phyloP scores from a whole-genome alignment of 805 yeast species.

The Myxozyma neglecta region DNA sequence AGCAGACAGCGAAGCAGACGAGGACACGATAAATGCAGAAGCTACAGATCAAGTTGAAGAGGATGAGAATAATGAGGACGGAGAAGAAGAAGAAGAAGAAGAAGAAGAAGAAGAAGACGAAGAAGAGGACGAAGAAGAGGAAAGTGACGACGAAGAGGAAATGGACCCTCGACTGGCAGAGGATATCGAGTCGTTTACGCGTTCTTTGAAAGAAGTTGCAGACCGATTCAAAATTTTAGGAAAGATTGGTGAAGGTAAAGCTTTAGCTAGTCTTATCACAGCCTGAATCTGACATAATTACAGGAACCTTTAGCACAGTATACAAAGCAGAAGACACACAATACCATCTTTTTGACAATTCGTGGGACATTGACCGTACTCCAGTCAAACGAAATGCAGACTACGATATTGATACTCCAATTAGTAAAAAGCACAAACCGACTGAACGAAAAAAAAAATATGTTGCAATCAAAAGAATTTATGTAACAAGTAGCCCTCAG shows the following conservation, averaged over 20 bases:
- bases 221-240: slow-evolving; percentile 53
- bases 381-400: slow-evolving; percentile 38
- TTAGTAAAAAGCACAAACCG: slow-evolving; percentile 14
- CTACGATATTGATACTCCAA: not conserved
- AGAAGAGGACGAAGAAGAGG: slow-evolving; percentile 9
- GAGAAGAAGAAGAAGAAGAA: slow-evolving; percentile 15
- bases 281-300: not conserved
- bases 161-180: slow-evolving; percentile 52
- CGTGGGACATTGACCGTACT: slow-evolving; percentile 37
- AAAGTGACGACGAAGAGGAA: slow-evolving; percentile 23
- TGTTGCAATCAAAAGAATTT: slow-evolving; percentile 90
- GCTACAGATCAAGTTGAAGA: slow-evolving; percentile 9
- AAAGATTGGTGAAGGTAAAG: slow-evolving; percentile 55
- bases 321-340: slow-evolving; percentile 57
- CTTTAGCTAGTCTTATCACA: not conserved
- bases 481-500: slow-evolving; percentile 92
- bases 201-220: slow-evolving; percentile 55
- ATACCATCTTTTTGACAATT: slow-evolving; percentile 41
- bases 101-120: slow-evolving; percentile 15
- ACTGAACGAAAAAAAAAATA: slow-evolving; percentile 35
- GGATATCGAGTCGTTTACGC: slow-evolving; percentile 57
- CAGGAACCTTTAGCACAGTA: slow-evolving; percentile 62
- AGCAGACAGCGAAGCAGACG: slow-evolving; percentile 14
- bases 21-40: not conserved
- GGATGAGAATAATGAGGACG: too few relatives aligned